phyloP scores from a whole-genome alignment of 106 monocot genomes.

The Iris macrosiphon region DNA sequence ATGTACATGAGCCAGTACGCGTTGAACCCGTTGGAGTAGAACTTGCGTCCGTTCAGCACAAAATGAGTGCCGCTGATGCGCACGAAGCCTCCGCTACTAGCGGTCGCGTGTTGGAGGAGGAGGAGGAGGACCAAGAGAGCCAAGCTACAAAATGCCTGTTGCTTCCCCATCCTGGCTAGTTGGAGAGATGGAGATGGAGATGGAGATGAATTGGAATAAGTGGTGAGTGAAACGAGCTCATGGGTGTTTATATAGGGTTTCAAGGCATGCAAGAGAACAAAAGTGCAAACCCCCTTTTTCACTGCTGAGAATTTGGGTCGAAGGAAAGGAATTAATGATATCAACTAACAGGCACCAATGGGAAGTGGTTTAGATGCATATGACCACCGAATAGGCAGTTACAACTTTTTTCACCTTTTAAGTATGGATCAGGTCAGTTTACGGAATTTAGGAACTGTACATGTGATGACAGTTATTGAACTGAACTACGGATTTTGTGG shows the following conservation, averaged over 20 bases:
- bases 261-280: not conserved
- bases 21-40: conserved; percentile 18
- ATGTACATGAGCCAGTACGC: conserved; percentile 14
- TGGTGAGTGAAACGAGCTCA: not conserved
- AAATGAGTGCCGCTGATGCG: conserved; percentile 7
- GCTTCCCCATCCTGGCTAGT: not conserved
- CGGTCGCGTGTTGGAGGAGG: not conserved
- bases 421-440: too few relatives aligned
- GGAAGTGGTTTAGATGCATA: not conserved
- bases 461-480: too few relatives aligned
- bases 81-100: conserved; percentile 1
- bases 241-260: conserved; percentile 7
- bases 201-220: not conserved
- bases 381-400: not conserved
- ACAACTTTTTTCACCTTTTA: too few relatives aligned
- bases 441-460: too few relatives aligned
- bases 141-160: conserved; percentile 1
- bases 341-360: too few relatives aligned
- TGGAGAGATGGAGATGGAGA: not conserved
- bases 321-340: too few relatives aligned
- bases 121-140: not conserved
- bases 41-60: conserved; percentile 2
- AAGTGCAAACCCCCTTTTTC: not conserved
- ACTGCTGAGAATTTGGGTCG: not conserved
- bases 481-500: too few relatives aligned